Evolutionary conservation across 2,329 filamentous ascomycete species (phyloP), one percentile per base, ranked within the genome.

Genomic region (Aspergillus floridensis): DNA sequence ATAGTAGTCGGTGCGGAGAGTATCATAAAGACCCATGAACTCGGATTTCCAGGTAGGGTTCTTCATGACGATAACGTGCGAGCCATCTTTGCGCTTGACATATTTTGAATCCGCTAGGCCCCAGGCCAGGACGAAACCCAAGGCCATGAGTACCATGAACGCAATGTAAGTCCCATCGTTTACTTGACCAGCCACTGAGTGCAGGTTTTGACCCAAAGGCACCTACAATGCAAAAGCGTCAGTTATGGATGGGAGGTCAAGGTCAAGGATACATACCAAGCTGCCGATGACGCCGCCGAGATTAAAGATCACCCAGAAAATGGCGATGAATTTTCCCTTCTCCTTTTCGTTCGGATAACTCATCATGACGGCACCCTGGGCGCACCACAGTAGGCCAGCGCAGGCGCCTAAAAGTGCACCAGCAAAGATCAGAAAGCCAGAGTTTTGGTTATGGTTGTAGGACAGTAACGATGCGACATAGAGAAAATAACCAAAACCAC

Each of bases 291-390:
- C 92, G 68, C 88, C 92, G 67, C 93, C 93, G 60, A 93, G 76
- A 77, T 96, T 96, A 83, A 96, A 97, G 70, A 97, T 96, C 74
- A 92, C 87, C 93, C 93, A 96, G 79, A 96, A 96, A 80, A 87
- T 88, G 61, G 90, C 90, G 74, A 96, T 96, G 75, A 92, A 96
- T 60, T 88, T 87, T 49, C 93, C 93, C 81, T 96, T 96, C 64
- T 86, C 85, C 35, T 85, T 76, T 77, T 96, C 93, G 21, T 84
- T 81, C 1, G 92, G 92, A 74, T 96, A 96, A 46, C 90, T 87
- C 86, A 96, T 93, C 79, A 82, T 82, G 51, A 82, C 76, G 2
- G 80, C 77, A 49, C 80, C 80, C 64, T 83, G 80, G 1, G 80
- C 80, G 58, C 77, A 79, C 81, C 81, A 83, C 46, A 83, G 66